A percentile compares a stretch with the other conserved stretches of the same genome.
These are phyloP conservation scores for Phalaenopsis aphrodite DNA, from an alignment of 106 monocot genomes.

Conservation along the genomic window DNA sequence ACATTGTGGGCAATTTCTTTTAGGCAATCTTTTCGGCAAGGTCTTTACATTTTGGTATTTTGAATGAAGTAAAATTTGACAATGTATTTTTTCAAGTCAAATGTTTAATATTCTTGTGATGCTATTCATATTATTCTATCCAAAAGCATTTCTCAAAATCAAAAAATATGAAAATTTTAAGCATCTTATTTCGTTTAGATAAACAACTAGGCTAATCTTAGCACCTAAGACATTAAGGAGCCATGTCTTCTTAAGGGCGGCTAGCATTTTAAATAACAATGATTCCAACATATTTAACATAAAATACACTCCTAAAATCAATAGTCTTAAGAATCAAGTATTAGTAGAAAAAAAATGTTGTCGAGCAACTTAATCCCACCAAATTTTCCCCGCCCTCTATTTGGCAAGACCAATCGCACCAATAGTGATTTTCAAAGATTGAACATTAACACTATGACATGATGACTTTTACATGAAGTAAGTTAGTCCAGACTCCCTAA, in stretches of 20 bases:
- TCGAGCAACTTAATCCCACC: not conserved
- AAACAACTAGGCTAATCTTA: not conserved
- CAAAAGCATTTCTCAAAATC: not conserved
- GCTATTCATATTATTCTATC: not conserved
- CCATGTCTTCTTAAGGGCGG: not conserved
- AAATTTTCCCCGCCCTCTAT: not conserved
- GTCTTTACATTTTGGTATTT: no score
- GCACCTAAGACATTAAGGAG: not conserved
- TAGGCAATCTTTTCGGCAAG: no score
- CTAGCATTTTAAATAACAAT: not conserved
- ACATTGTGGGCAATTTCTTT: no score
- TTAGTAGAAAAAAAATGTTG: not conserved
- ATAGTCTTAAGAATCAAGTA: not conserved
- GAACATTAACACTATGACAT: not conserved
- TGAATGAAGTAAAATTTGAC: no score
- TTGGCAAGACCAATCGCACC: no score
- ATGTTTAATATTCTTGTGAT: not conserved
- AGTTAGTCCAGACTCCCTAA: not conserved
- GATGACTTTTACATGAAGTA: no score
- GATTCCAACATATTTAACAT: not conserved
- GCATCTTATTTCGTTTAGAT: not conserved
- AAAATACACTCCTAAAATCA: not conserved
- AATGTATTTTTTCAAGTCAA: no score
- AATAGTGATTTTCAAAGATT: not conserved
- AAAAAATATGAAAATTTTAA: not conserved